These are phyloP conservation scores for Stemphylium lycopersici DNA, from an alignment of 2,329 filamentous ascomycete species.

Conservation along the genomic window DNA sequence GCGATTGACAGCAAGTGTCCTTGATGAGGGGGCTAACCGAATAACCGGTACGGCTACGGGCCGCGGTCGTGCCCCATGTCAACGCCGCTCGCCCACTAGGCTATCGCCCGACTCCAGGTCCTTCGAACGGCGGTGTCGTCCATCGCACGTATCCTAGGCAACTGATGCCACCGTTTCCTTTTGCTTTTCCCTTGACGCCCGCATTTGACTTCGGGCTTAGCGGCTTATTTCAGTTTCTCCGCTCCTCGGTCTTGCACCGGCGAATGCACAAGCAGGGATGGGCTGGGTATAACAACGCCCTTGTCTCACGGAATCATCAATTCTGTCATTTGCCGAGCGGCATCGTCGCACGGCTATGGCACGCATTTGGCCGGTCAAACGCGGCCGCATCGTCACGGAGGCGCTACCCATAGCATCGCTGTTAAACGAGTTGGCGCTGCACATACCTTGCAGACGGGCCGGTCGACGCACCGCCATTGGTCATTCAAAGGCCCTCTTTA, in stretches of 20 bases:
- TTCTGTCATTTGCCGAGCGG: slow-evolving; percentile 7
- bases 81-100: background rate
- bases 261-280: slow-evolving; percentile 3
- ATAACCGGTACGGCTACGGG: slow-evolving; percentile 8
- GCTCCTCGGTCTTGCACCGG: background rate
- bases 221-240: background rate
- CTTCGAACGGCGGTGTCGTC: background rate
- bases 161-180: too few species aligned
- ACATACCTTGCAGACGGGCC: slow-evolving; percentile 22
- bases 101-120: background rate
- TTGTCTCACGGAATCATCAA: slow-evolving; percentile 4
- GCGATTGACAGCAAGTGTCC: background rate
- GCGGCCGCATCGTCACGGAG: slow-evolving; percentile 10
- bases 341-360: slow-evolving; percentile 4
- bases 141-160: background rate
- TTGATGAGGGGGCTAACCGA: slow-evolving; percentile 5
- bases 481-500: slow-evolving; percentile 4
- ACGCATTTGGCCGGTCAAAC: slow-evolving; percentile 13
- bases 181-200: too few species aligned
- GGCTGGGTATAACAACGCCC: slow-evolving; percentile 1
- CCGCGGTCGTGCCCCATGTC: slow-evolving; percentile 5
- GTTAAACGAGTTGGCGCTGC: slow-evolving; percentile 17
- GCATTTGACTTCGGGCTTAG: too few species aligned
- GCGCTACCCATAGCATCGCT: slow-evolving; percentile 10
- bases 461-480: slow-evolving; percentile 18